Base-by-base conservation (phyloP, 139 green algal genomes). In the Yamagishiella unicocca region DNA sequence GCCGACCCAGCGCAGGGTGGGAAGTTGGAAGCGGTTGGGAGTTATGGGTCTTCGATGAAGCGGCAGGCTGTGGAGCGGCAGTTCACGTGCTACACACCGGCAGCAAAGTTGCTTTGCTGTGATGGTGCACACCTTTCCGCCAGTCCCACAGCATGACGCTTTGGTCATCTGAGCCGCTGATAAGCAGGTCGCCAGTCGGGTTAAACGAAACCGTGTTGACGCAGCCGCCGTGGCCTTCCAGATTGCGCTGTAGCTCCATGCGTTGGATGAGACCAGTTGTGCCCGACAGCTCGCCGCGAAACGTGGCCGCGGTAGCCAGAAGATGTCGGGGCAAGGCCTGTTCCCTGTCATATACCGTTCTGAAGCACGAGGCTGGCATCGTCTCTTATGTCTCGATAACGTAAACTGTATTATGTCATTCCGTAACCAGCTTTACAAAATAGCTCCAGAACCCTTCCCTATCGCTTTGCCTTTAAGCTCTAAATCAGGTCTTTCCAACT, bases 181-280 rank as follows among this genome's bases (percentile, higher is more conserved):
- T 66, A 2, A 96, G 93, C 0, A 89, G 22, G 38, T 90, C 74
- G 5, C 93, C 93, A 0, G 29, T 12, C 0, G 90, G 89, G 35
- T 89, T 94, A 68, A 94, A 96, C 5, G 64, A 68, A 2, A 94
- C 90, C 0, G 93, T 95, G 84, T 96, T 96, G 2, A 96, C 93
- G 67, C 93, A 96, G 10, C 93, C 93, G 5, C 25, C 58, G 61
- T 93, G 90, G 0, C 87, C 90, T 5, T 83, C 64, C 31, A 92
- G 80, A 46, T 43, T 83, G 25, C 80, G 85, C 64, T 92, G 72
- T 66, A 90, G 74, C 46, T 86, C 73, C 85, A 92, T 87, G 38
- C 85, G 85, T 55, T 90, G 66, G 37, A 90, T 54, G 4, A 66
- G 78, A 4, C 74, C 55, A 45, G 38, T 9, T 6, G 64, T 81